These are phyloP conservation scores for Candida wancherniae DNA, from an alignment of 805 yeast species.

Conservation along the genomic window DNA sequence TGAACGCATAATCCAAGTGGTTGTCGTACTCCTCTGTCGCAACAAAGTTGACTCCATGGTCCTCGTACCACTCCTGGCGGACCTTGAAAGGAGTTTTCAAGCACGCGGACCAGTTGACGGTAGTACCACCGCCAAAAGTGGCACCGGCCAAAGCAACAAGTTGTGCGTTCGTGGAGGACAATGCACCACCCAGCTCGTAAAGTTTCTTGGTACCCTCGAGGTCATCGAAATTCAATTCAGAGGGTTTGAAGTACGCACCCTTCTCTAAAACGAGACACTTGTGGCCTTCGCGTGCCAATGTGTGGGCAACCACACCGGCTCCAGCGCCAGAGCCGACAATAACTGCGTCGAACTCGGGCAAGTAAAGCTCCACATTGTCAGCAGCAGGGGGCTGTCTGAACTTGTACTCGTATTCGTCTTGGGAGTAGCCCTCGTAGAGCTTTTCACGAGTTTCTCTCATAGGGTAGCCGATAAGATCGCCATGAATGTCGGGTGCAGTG, in stretches of 20 bases:
- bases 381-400: slow-evolving; percentile 28
- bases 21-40: slow-evolving; percentile 39
- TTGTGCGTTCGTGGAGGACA: slow-evolving; percentile 32
- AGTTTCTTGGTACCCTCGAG: slow-evolving; percentile 29
- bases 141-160: slow-evolving; percentile 44
- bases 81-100: slow-evolving; percentile 46
- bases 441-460: slow-evolving; percentile 25
- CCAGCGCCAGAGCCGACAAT: slow-evolving; percentile 52
- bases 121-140: slow-evolving; percentile 55
- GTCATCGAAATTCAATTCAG: slow-evolving; percentile 36
- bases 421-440: slow-evolving; percentile 22
- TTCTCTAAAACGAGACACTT: slow-evolving; percentile 46
- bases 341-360: slow-evolving; percentile 40
- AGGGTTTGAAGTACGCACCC: slow-evolving; percentile 38
- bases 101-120: slow-evolving; percentile 56
- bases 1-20: slow-evolving; percentile 42
- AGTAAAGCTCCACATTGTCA: slow-evolving; percentile 26
- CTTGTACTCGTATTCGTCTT: slow-evolving; percentile 25
- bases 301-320: slow-evolving; percentile 49
- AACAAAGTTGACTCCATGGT: slow-evolving; percentile 44
- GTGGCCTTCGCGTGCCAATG: slow-evolving; percentile 40
- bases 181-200: slow-evolving; percentile 37
- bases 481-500: slow-evolving; percentile 29
- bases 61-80: slow-evolving; percentile 47
- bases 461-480: slow-evolving; percentile 37